These are phyloP conservation scores for Phytophthora sojae DNA, from an alignment of 352 stramenopile genomes.

Conservation along the genomic window DNA sequence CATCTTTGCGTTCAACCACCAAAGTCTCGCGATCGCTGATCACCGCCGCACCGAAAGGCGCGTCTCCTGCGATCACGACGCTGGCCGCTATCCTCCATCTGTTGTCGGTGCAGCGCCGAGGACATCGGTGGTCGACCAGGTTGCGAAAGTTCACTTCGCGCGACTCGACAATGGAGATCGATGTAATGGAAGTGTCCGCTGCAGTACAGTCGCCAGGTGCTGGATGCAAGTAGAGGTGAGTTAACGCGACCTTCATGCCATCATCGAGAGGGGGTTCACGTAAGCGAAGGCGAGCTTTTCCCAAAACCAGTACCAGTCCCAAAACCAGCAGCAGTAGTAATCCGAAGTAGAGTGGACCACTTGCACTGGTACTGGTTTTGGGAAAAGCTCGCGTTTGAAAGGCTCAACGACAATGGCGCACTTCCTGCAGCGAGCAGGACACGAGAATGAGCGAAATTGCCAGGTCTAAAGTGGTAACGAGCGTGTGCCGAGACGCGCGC, in stretches of 20 bases:
- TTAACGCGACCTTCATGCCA: neutral
- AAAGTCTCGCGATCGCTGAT: constrained; percentile 1
- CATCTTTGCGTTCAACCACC: no score
- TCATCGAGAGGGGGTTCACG: neutral
- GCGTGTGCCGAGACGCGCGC: no score
- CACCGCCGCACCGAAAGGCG: constrained; percentile 1
- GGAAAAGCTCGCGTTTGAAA: neutral
- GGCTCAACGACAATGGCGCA: neutral
- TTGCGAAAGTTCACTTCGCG: neutral
- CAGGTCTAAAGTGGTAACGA: no score
- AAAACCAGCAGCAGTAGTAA: no score
- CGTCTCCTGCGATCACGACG: neutral
- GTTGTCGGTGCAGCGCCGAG: neutral
- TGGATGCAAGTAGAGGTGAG: constrained; percentile 10
- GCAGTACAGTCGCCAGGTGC: neutral
- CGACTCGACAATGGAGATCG: neutral
- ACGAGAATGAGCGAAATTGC: neutral
- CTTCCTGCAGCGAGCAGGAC: neutral
- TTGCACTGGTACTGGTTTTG: no score
- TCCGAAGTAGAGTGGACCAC: no score
- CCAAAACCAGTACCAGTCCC: no score
- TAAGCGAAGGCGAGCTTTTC: neutral
- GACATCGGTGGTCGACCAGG: neutral
- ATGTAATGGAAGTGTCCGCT: neutral
- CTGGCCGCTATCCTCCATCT: constrained; percentile 2